Evolutionary conservation across 345 rosid genomes (phyloP).

Genomic region (Carallia pectinifolia): DNA sequence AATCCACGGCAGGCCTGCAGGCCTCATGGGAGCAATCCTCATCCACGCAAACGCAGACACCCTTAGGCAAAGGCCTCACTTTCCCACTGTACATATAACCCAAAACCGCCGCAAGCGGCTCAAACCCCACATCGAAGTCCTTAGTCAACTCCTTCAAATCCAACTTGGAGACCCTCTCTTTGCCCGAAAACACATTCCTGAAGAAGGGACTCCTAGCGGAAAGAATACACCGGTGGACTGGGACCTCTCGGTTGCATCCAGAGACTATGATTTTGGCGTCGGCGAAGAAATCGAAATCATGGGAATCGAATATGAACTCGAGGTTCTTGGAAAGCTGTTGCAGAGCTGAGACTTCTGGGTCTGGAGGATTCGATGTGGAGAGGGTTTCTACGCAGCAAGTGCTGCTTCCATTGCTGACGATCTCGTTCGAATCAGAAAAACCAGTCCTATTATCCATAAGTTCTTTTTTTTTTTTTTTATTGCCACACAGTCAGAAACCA

Average conservation of each 20-base stretch:
- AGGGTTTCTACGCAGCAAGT: conserved; percentile 35
- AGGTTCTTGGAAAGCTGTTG: conserved; percentile 55
- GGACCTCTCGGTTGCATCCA: conserved; percentile 42
- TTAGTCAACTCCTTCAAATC: conserved; percentile 57
- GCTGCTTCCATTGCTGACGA: conserved; percentile 53
- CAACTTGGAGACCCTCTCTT: conserved; percentile 38
- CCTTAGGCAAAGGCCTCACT: conserved; percentile 47
- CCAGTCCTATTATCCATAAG: conserved; percentile 44
- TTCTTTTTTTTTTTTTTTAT: no score
- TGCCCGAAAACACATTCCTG: conserved; percentile 38
- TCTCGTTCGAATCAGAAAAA: conserved; percentile 65
- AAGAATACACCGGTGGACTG: conserved; percentile 80
- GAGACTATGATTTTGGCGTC: conserved; percentile 62
- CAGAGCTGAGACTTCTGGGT: conserved; percentile 44
- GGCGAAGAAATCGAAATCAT: conserved; percentile 48
- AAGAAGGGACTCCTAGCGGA: conserved; percentile 60
- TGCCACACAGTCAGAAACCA: no score
- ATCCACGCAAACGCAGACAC: conserved; percentile 61
- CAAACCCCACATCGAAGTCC: conserved; percentile 53
- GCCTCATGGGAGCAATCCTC: conserved; percentile 63
- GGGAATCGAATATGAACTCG: conserved; percentile 49
- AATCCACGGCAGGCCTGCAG: conserved; percentile 66
- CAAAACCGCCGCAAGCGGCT: conserved; percentile 56
- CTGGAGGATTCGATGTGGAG: not conserved
- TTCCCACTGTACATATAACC: conserved; percentile 67